Conservation (phyloP, 495 filamentous ascomycete species). For the Sabuloglossum arenarium region DNA sequence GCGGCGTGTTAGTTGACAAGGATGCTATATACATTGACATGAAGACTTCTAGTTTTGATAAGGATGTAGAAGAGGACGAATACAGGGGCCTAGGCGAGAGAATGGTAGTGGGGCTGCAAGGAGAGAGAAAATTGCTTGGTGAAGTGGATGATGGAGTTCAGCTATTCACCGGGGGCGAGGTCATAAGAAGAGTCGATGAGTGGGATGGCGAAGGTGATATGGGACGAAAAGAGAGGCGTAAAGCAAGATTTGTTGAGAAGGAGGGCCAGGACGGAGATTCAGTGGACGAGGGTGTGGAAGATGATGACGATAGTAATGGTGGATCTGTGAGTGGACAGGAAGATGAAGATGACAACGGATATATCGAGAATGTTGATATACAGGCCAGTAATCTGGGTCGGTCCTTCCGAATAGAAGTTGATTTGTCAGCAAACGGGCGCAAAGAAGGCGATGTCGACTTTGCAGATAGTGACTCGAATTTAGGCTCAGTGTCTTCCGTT, state of each 20-base stretch:
- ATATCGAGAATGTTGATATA: constrained; percentile 21
- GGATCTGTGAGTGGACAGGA: constrained; percentile 14
- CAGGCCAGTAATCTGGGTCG: constrained; percentile 20
- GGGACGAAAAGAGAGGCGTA: constrained; percentile 51
- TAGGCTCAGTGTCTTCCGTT: constrained; percentile 68
- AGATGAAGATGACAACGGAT: constrained; percentile 18
- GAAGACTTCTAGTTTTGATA: constrained; percentile 57
- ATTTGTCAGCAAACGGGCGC: constrained; percentile 25
- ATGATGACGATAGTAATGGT: constrained; percentile 26
- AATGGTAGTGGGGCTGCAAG: constrained; percentile 74
- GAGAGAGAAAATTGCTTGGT: constrained; percentile 62
- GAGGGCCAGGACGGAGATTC: constrained; percentile 29
- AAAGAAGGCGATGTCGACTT: constrained; percentile 56
- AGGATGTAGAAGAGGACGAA: constrained; percentile 29
- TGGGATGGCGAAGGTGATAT: constrained; percentile 25
- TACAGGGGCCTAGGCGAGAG: constrained; percentile 82
- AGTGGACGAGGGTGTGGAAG: constrained; percentile 29
- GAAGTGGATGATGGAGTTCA: constrained; percentile 60
- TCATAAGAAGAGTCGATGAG: constrained; percentile 38
- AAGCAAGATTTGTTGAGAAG: constrained; percentile 37
- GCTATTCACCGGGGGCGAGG: constrained; percentile 58
- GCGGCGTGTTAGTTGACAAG: constrained; percentile 67
- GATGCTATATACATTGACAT: constrained; percentile 66
- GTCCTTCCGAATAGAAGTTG: constrained; percentile 24
- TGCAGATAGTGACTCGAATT: constrained; percentile 86